Evolutionary conservation across 192 early-diverging fungal genomes (phyloP), one percentile per base, ranked within the genome.

Genomic region (Podila verticillata): DNA sequence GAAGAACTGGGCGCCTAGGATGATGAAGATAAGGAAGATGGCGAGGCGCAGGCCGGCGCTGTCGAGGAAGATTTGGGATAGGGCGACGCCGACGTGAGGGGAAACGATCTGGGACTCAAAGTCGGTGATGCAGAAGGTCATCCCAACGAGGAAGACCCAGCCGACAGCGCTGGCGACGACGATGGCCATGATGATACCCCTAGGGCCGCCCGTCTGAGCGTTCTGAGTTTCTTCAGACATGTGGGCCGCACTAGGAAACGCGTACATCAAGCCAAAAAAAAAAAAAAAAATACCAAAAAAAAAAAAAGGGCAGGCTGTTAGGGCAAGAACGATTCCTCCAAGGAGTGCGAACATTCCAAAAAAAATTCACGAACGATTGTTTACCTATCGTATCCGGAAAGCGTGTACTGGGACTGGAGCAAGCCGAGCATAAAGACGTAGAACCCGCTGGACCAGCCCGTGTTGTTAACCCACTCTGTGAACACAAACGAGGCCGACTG

Each of bases 221-320:
- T 84, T 79, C 34, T 87, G 75, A 31, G 87, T 89, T 54, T 89
- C 87, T 48, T 89, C 88, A 6, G 85, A 84, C 87, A 88, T 80
- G 26, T 80, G 77, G 0, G 77, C 77, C 15, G 77, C 77, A 31
- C 64, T 66, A 54, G 0, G 22, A 54, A 4, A 54, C 0, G 44
- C 7, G 44, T n/a, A n/a, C n/a, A n/a, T n/a, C n/a, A 44, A 44
- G 13, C 13, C 39, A 13, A 0, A 39, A 39, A 39, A 8, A 58
- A 3, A 69, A 20, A 7, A 22, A 13, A 5, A 8, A 20, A 65
- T 65, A 8, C 48, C 7, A 59, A 26, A 6, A 13, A 47, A 58
- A 15, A 44, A 15, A 44, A 44, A 17, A 44, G 17, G 10, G 17
- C 39, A 44, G n/a, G n/a, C n/a, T n/a, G n/a, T n/a, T n/a, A n/a